Evolutionary conservation across 2,329 filamentous ascomycete genomes (phyloP).

Genomic region (Aureobasidium leucospermi): DNA sequence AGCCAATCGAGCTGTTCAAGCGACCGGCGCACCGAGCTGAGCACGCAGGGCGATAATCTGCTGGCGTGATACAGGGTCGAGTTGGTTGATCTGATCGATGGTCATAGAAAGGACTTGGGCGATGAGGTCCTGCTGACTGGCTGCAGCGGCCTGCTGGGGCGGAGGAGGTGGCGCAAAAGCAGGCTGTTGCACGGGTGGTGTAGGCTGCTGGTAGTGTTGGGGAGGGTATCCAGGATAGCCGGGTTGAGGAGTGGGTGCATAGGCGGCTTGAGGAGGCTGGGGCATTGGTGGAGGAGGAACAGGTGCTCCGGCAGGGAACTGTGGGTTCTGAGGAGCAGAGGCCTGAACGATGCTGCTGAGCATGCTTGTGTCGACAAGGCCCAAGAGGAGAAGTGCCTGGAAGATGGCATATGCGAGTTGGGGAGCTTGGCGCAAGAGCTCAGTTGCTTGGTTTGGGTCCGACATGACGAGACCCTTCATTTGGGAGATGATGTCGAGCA

Average conservation of each 20-base stretch:
- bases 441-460: slow-evolving; percentile 76
- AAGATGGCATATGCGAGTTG: slow-evolving; percentile 94
- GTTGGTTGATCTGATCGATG: slow-evolving; percentile 68
- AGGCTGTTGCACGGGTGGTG: slow-evolving; percentile 36
- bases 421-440: slow-evolving; percentile 79
- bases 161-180: slow-evolving; percentile 35
- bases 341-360: slow-evolving; percentile 73
- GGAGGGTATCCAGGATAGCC: slow-evolving; percentile 30
- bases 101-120: slow-evolving; percentile 75
- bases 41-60: slow-evolving; percentile 75
- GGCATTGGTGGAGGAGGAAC: slow-evolving; percentile 19
- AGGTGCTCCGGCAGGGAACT: slow-evolving; percentile 21
- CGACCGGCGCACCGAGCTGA: slow-evolving; percentile 38
- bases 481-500: slow-evolving; percentile 87
- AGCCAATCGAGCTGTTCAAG: background rate
- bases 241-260: slow-evolving; percentile 23
- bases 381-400: slow-evolving; percentile 86
- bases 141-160: slow-evolving; percentile 31
- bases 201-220: slow-evolving; percentile 29
- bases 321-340: slow-evolving; percentile 25
- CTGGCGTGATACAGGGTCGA: slow-evolving; percentile 43
- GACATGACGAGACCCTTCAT: slow-evolving; percentile 84
- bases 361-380: slow-evolving; percentile 77
- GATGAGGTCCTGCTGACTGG: slow-evolving; percentile 65
- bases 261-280: slow-evolving; percentile 24